A percentile compares a stretch with the other conserved stretches of the same genome.
Evolutionary conservation across 495 filamentous ascomycete genomes (phyloP).

Genomic region (Tuber brumale): DNA sequence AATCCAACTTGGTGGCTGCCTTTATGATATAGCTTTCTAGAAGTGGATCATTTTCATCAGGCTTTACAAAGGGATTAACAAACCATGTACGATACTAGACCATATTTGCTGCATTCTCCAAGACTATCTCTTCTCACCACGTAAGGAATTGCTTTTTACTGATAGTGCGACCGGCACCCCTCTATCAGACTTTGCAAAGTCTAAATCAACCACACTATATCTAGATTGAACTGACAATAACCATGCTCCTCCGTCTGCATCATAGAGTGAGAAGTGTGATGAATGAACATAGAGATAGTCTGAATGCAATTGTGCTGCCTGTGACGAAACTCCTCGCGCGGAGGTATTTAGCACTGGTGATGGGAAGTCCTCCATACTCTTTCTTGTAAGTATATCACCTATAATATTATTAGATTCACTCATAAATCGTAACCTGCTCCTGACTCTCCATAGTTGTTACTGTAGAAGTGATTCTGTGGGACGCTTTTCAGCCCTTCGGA

Average conservation of each 20-base stretch:
- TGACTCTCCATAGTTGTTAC: not conserved
- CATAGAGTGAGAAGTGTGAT: not conserved
- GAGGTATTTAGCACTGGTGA: not conserved
- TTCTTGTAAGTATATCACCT: not conserved
- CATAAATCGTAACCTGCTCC: not conserved
- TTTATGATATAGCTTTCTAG: not conserved
- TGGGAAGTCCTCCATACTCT: not conserved
- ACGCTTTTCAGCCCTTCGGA: no score
- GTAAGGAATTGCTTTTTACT: no score
- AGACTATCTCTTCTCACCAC: no score
- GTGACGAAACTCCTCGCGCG: not conserved
- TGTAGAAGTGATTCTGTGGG: not conserved
- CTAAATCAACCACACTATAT: no score
- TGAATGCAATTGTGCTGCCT: not conserved
- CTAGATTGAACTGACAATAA: no score
- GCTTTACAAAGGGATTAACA: no score
- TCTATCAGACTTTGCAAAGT: no score
- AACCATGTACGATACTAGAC: no score
- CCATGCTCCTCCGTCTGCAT: no score
- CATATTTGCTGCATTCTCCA: no score
- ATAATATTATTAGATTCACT: not conserved
- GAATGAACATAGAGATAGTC: not conserved
- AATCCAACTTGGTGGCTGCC: not conserved
- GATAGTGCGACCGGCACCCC: no score
- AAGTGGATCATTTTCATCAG: not conserved